Percentiles rank a stretch among this genome's conserved stretches.
Evolutionary conservation across 805 yeast genomes (phyloP).

Genomic region (Yamadazyma olivae): DNA sequence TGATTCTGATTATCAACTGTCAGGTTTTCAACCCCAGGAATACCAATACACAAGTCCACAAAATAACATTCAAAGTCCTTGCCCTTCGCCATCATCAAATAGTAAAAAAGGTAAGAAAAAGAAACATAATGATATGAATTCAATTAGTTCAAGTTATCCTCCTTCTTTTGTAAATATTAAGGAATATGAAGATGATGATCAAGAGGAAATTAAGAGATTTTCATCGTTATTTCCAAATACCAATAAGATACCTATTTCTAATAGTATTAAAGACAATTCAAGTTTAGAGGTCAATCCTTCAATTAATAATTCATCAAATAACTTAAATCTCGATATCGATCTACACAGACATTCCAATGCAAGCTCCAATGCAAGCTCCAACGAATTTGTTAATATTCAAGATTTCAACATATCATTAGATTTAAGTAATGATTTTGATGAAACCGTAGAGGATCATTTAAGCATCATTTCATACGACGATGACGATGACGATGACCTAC

Average conservation of each 20-base stretch:
- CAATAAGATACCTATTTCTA: neutral
- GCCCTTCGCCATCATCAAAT: neutral
- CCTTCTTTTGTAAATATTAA: neutral
- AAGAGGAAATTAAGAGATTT: neutral
- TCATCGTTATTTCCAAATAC: neutral
- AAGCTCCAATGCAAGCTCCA: neutral
- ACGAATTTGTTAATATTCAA: constrained; percentile 6
- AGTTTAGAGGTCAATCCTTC: neutral
- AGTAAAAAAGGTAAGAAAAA: no score
- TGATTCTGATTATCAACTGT: no score
- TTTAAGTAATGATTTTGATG: neutral
- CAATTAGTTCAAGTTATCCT: neutral
- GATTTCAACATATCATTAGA: constrained; percentile 7
- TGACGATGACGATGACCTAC: constrained; percentile 6
- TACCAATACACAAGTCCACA: neutral
- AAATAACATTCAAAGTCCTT: no score
- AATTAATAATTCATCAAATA: neutral
- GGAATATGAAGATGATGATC: neutral
- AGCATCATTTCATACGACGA: constrained; percentile 4
- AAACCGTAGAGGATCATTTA: neutral
- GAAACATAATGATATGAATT: neutral
- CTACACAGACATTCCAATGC: neutral
- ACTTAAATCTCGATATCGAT: neutral
- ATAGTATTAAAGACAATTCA: neutral
- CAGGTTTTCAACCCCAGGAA: no score